These are phyloP conservation scores for Boechera divaricarpa DNA, from an alignment of 345 rosid genomes.

Conservation along the genomic window DNA sequence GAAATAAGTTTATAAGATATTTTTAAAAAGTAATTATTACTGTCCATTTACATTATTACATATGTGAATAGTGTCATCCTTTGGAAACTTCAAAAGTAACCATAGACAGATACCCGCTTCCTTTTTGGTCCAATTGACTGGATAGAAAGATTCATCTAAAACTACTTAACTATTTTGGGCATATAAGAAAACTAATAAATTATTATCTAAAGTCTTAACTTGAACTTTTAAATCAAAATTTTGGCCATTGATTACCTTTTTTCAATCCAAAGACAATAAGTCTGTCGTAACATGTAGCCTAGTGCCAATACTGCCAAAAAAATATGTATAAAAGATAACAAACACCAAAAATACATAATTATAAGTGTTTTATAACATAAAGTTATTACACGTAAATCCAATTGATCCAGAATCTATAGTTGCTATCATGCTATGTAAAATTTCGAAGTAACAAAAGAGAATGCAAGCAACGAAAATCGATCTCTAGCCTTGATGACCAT, in stretches of 20 bases:
- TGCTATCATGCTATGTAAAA: background rate
- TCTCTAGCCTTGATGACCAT: background rate
- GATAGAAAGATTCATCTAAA: conserved; percentile 13
- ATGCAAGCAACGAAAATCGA: background rate
- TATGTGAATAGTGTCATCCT: background rate
- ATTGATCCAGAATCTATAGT: background rate
- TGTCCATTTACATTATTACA: conserved; percentile 12
- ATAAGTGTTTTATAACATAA: background rate
- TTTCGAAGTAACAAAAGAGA: background rate
- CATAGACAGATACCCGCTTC: conserved; percentile 14
- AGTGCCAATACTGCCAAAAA: background rate
- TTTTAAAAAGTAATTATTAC: conserved; percentile 32
- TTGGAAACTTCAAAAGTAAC: conserved; percentile 39
- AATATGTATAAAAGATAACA: background rate
- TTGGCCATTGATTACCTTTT: conserved; percentile 20
- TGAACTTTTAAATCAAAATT: conserved; percentile 9
- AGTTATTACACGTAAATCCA: background rate
- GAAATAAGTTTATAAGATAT: conserved; percentile 17
- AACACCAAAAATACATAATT: background rate
- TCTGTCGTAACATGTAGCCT: conserved; percentile 1
- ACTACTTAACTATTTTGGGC: conserved; percentile 7
- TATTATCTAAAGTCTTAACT: background rate
- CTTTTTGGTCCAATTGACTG: conserved; percentile 16
- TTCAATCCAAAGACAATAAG: conserved; percentile 1
- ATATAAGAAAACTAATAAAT: background rate